Evolutionary conservation across 331 rosid species (phyloP).

Genomic region (Pyrus hybrid): DNA sequence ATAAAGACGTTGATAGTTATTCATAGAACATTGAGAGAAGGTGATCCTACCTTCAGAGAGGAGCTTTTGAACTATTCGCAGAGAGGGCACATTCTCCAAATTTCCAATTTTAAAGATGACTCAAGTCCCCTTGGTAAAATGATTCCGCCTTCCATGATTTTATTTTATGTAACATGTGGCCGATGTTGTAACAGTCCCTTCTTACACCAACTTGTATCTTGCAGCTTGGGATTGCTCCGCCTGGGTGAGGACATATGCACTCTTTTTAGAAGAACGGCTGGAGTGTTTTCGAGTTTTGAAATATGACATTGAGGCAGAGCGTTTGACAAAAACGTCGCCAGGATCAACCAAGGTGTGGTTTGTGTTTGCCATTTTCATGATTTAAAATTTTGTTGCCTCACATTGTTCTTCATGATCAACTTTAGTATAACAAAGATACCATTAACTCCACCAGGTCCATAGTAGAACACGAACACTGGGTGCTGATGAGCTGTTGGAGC

Average conservation of each 20-base stretch:
- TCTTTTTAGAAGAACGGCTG: constrained; percentile 64
- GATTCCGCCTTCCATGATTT: not conserved
- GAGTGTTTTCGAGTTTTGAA: constrained; percentile 58
- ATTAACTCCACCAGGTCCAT: constrained; percentile 36
- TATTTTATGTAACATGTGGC: constrained; percentile 1
- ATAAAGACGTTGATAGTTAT: constrained; percentile 81
- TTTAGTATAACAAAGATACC: constrained; percentile 19
- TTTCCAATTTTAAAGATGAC: constrained; percentile 83
- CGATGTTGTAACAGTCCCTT: constrained; percentile 12
- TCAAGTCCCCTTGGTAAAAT: constrained; percentile 73
- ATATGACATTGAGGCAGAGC: constrained; percentile 65
- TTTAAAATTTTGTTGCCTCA: not conserved
- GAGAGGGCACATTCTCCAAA: constrained; percentile 59
- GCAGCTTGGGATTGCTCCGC: constrained; percentile 93
- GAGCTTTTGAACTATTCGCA: constrained; percentile 61
- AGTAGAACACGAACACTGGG: constrained; percentile 41
- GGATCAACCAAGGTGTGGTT: constrained; percentile 34
- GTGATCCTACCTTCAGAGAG: constrained; percentile 81
- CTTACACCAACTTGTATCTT: constrained; percentile 21
- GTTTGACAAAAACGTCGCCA: constrained; percentile 40
- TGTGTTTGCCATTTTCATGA: not conserved
- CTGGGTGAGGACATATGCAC: constrained; percentile 70
- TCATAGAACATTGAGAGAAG: constrained; percentile 91
- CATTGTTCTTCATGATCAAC: not conserved
- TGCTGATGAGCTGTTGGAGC: constrained; percentile 53